Evolutionary conservation across 2,329 filamentous ascomycete genomes (phyloP), one percentile per base, ranked within the genome.

Genomic region (Neoascochyta sp.): DNA sequence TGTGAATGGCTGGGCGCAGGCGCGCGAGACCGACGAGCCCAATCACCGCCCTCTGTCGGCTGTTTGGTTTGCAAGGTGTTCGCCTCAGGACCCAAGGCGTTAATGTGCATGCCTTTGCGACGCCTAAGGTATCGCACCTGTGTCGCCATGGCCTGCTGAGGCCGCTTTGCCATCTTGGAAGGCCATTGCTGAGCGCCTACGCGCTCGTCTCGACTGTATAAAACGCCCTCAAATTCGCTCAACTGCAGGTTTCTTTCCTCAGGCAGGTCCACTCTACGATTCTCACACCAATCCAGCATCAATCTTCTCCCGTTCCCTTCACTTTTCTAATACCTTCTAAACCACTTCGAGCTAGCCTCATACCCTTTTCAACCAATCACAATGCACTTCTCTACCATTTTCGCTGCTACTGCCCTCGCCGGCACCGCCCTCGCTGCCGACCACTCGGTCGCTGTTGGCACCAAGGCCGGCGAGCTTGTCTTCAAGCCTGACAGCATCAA

Each of bases 351-450:
- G 54, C 59, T 55, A 60, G 53, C 42, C 46, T 54, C 57, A 52
- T 42, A 22, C 21, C 23, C 15, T 14, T 24, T 15, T 27, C 41
- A 41, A 42, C 47, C 44, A 54, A 54, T 53, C 57, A 63, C 42
- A 51, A 64, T 64, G 61, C 59, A 45, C 53, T 63, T 63, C 57
- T 54, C 58, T 29, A 51, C 52, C 39, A 30, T 59, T 43, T 42
- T 60, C 39, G 41, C 56, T 39, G 48, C 55, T 34, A 41, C 52
- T 29, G 52, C 56, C 41, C 36, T 62, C 19, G 49, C 43, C 16
- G 47, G 52, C 38, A 41, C 54, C 27, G 52, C 52, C 21, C 25
- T 58, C 17, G 59, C 60, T 12, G 52, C 39, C 7, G 54, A 62
- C 32, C 53, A 57, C 47, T 33, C 45, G 16, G 51, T 65, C 24